Percentiles rank a stretch among this genome's conserved stretches.
Evolutionary conservation across 805 yeast species (phyloP).

Genomic region (Yamadazyma phyllophila): DNA sequence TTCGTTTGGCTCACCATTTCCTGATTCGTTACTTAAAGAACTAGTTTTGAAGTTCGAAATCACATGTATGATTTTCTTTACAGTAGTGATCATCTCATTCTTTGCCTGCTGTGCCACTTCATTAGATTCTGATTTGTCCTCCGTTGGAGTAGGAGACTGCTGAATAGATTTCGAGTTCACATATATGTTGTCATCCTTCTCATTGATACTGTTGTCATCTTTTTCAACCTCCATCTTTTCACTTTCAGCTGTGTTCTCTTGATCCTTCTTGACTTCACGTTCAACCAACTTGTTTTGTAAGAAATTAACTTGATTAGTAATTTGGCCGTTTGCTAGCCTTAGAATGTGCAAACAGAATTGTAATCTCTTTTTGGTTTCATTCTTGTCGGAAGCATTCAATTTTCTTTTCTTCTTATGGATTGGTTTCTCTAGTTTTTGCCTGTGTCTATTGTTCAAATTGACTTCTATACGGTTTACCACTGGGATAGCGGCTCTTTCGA

Average conservation of each 20-base stretch:
- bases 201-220: not conserved
- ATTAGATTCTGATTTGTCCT: constrained; percentile 7
- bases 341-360: constrained; percentile 78
- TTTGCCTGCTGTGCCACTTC: constrained; percentile 47
- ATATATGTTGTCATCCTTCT: constrained; percentile 1
- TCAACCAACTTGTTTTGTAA: constrained; percentile 52
- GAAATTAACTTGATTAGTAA: constrained; percentile 62
- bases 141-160: constrained; percentile 6
- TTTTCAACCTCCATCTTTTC: constrained; percentile 6
- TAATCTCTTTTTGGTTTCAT: constrained; percentile 70
- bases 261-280: constrained; percentile 38
- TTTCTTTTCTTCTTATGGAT: constrained; percentile 12
- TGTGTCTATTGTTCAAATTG: constrained; percentile 41
- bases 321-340: constrained; percentile 75
- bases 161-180: constrained; percentile 6
- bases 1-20: constrained; percentile 17
- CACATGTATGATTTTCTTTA: constrained; percentile 80
- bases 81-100: constrained; percentile 82
- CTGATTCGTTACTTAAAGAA: constrained; percentile 31
- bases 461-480: constrained; percentile 49
- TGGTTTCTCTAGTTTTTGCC: constrained; percentile 19
- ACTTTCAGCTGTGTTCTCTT: constrained; percentile 14
- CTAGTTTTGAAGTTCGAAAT: constrained; percentile 67
- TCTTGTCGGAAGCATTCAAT: constrained; percentile 12
- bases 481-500: constrained; percentile 55